Base-by-base conservation (phyloP, 257 asterid genomes). In the Solanum pinnatisectum region DNA sequence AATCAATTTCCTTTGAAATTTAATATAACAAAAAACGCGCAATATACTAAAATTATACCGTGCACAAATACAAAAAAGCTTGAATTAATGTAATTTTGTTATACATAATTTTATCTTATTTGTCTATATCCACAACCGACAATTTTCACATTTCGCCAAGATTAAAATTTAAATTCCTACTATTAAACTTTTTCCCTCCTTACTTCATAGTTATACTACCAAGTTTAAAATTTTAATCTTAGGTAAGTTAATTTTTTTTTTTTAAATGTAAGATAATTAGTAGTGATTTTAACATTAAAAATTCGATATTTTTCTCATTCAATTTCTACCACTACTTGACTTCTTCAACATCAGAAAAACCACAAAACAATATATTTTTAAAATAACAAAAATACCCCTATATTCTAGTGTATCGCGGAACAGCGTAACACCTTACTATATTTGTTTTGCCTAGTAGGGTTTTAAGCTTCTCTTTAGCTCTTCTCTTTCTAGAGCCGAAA, bases 391-490 rank as follows among this genome's bases (percentile, higher is more conserved):
- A 10, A 0, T 81, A 65, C 87, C 85, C 71, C 89, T 56, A 2
- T 56, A 7, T 20, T 73, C 63, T 2, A 10, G 12, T 73, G 56
- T 32, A 25, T 23, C 86, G 86, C 90, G 46, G 76, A 23, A 65
- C 73, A 60, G 25, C 7, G 30, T 5, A 73, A 30, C 32, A 9
- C n/a, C 22, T 13, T 44, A 71, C 72, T 49, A 30, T 79, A 27
- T 79, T 0, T 32, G 65, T 44, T 79, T 63, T 67, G 9, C 67
- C 40, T 52, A 6, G 90, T 88, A 88, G 91, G 91, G 90, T 90
- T 90, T 87, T 68, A 39, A 32, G 86, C 16, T n/a, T 40, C 13
- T 23, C 79, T 85, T 63, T 14, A 35, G 18, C 70, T 36, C 67
- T 23, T 20, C 52, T 32, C n/a, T 52, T 12, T 44, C 37, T 39